Percentiles rank a stretch among this genome's conserved stretches.
These are phyloP conservation scores for Candida glaebosa DNA, from an alignment of 805 yeast genomes.

Conservation along the genomic window DNA sequence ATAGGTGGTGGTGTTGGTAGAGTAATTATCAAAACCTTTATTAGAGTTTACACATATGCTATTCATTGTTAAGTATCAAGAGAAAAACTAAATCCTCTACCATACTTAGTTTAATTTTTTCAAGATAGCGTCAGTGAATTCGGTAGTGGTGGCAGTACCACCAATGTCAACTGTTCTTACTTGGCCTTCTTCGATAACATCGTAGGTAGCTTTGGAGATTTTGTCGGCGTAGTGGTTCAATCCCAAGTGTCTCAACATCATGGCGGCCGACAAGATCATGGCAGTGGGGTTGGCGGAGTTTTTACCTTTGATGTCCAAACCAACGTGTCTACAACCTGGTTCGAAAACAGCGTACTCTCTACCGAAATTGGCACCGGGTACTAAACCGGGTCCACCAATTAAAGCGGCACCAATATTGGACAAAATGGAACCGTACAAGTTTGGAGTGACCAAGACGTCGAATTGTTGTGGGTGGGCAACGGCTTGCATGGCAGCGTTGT, in stretches of 20 bases:
- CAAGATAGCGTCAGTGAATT: conserved; percentile 89
- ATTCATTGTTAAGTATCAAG: neutral
- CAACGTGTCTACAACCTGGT: conserved; percentile 99
- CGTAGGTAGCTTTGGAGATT: conserved; percentile 85
- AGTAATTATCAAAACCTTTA: too few species aligned
- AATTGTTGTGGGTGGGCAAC: conserved; percentile 98
- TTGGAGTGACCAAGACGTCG: conserved; percentile 96
- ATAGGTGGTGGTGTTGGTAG: too few species aligned
- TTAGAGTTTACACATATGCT: neutral
- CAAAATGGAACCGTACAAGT: conserved; percentile 94
- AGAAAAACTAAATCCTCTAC: too few species aligned
- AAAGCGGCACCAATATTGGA: conserved; percentile 97
- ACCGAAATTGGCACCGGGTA: conserved; percentile 98
- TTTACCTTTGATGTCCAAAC: conserved; percentile 91
- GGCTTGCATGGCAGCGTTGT: conserved; percentile 99
- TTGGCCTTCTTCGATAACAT: conserved; percentile 85
- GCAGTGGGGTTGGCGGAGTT: conserved; percentile 98
- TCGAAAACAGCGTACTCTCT: conserved; percentile 97
- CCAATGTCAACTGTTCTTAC: conserved; percentile 87
- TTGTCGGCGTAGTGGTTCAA: conserved; percentile 79
- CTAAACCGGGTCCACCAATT: conserved; percentile 97
- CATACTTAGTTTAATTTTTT: conserved; percentile 47
- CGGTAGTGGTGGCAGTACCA: conserved; percentile 85
- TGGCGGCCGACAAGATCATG: conserved; percentile 85
- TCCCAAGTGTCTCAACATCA: conserved; percentile 95